Base-by-base conservation (phyloP, 2,329 filamentous ascomycete genomes). In the Leptographium flavum region DNA sequence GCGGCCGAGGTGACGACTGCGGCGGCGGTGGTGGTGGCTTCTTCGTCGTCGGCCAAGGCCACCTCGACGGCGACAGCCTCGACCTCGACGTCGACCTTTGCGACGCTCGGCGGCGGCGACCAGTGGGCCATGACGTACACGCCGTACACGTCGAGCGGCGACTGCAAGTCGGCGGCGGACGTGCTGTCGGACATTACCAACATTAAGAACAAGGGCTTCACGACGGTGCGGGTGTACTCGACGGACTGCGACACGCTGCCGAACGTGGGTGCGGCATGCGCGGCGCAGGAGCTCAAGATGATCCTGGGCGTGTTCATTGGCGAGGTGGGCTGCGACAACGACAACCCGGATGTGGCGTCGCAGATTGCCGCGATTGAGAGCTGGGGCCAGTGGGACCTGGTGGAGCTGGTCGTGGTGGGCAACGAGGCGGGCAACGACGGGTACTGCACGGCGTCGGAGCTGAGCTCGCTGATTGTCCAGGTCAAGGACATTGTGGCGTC, bases 261-360 rank as follows among this genome's bases (percentile, higher is more conserved):
- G 60, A 80, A 76, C 63, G 80, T 95, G 47, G 85, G 85, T 52
- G 63, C 66, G 37, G 83, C 85, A 48, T 79, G 74, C 65, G 63
- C 73, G 57, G 63, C 74, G 55, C 60, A 80, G 62, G 80, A 81
- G 49, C 59, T 95, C 49, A 80, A 81, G 62, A 69, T 95, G 63
- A 90, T 95, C 63, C 67, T 93, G 49, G 90, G 90, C 62, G 74
- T 96, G 68, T 94, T 82, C 71, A 82, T 95, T 62, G 79, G 82
- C 65, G 67, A 65, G 52, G 69, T 75, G 47, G 70, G 71, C 58
- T 77, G 75, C 65, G 66, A 66, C 55, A 73, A 79, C 59, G 59
- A 59, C 54, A 67, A 67, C 57, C 67, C 73, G 47, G 76, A 74
- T 46, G 79, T 87, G 54, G 68, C 79, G 58, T 66, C 75, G 56